These are phyloP conservation scores for Globisporangium acanthophoron DNA, from an alignment of 352 stramenopile species.

Conservation along the genomic window DNA sequence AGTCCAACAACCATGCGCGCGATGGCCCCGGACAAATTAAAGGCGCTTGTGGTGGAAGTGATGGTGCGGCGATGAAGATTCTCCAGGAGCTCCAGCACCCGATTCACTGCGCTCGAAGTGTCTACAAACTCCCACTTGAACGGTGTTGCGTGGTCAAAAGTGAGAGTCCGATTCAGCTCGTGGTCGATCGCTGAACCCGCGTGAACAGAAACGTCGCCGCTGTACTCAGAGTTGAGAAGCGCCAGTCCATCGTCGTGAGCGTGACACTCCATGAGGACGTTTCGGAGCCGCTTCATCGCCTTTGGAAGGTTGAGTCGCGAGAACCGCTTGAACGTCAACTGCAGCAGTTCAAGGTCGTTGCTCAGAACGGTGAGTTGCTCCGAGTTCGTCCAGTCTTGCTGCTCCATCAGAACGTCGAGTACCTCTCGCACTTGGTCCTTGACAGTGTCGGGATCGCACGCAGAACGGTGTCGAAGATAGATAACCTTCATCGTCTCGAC, in stretches of 20 bases:
- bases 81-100: slow-evolving; percentile 19
- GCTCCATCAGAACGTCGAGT: slow-evolving; percentile 24
- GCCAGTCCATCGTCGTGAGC: neutral
- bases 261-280: slow-evolving; percentile 9
- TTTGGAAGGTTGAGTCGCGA: slow-evolving; percentile 41
- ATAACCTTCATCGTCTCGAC: slow-evolving; percentile 47
- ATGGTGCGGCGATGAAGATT: slow-evolving; percentile 1
- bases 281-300: slow-evolving; percentile 45
- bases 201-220: neutral
- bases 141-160: neutral
- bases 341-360: slow-evolving; percentile 21
- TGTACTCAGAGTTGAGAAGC: neutral
- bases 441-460: neutral
- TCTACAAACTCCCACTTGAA: slow-evolving; percentile 33
- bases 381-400: slow-evolving; percentile 45
- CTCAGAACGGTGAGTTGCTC: slow-evolving; percentile 27
- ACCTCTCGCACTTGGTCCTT: slow-evolving; percentile 9
- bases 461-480: neutral
- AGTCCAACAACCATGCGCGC: slow-evolving; percentile 36
- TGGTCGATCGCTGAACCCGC: slow-evolving; percentile 19
- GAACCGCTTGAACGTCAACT: slow-evolving; percentile 24
- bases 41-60: neutral
- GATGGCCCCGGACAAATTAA: slow-evolving; percentile 8
- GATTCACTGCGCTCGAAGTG: slow-evolving; percentile 16
- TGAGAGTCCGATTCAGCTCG: slow-evolving; percentile 15